Evolutionary conservation across 78 protist genomes (phyloP), one percentile per base, ranked within the genome.

Genomic region (Isochrysis galbana): DNA sequence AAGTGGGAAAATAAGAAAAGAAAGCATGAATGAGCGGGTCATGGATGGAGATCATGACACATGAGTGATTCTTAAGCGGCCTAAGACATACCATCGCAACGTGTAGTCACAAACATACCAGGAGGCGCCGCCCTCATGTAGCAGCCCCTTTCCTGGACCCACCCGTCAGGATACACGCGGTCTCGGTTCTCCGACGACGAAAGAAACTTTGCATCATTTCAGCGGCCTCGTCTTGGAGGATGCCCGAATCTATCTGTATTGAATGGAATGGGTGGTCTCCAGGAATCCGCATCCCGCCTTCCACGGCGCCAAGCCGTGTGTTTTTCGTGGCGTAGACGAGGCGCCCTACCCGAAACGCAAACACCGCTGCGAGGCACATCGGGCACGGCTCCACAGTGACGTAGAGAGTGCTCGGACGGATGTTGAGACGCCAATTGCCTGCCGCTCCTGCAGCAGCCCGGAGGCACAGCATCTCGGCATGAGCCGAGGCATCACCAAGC

Each of bases 331-430:
- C 88, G 88, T 80, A 80, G 29, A 80, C 61, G 32, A 80, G 39
- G 26, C 88, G 48, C 61, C 29, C 88, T 21, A 80, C 88, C 61
- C 88, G 88, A 17, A 45, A 41, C 32, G 36, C 61, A 3, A 10
- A 54, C 39, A 80, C 1, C 61, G 88, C 88, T 34, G 61, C 88
- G 61, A 26, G 39, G 55, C 88, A 80, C 88, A 80, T 80, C 32
- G 61, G 48, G 36, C 88, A 80, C 39, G 88, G 88, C 55, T 80
- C 88, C 21, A 80, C 61, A 3, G 61, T 80, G 55, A 34, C 22
- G 88, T 80, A 80, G 34, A 80, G 88, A 17, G 88, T 80, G 38
- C 19, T 36, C 4, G 48, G n/a, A 17, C 7, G 36, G 86, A 3
- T 23, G n/a, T 41, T 23, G 48, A 41, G 47, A 5, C 86, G 3